Evolutionary conservation across 768 basidiomycete species (phyloP).

Genomic region (Holtermannia corniformis): DNA sequence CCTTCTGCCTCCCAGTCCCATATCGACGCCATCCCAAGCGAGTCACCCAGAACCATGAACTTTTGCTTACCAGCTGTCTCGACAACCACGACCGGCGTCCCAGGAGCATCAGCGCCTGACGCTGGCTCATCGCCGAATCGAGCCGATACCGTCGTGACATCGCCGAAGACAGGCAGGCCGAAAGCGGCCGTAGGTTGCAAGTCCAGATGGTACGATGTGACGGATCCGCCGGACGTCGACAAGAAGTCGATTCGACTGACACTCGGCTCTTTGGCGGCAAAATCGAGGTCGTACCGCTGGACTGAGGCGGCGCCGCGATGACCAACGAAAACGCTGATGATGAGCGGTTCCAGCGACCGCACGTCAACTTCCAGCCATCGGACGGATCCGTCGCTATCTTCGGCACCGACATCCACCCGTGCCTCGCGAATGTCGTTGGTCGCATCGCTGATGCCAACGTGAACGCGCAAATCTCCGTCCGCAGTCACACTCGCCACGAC

Average conservation of each 20-base stretch:
- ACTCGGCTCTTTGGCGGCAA: neutral
- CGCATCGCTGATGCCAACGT: slow-evolving; percentile 5
- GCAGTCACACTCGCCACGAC: slow-evolving; percentile 26
- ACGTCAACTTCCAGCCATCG: slow-evolving; percentile 13
- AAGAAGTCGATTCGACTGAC: neutral
- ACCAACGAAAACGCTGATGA: slow-evolving; percentile 7
- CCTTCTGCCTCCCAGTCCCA: neutral
- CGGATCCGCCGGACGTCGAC: slow-evolving; percentile 6
- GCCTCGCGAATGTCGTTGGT: slow-evolving; percentile 3
- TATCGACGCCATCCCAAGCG: neutral
- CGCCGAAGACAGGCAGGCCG: neutral
- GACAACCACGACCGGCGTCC: neutral
- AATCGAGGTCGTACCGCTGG: slow-evolving; percentile 8
- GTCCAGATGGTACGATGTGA: slow-evolving; percentile 7
- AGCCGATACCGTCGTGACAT: neutral
- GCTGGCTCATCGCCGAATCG: neutral
- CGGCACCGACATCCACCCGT: slow-evolving; percentile 21
- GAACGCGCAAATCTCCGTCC: slow-evolving; percentile 31
- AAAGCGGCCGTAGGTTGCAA: slow-evolving; percentile 12
- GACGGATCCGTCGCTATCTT: slow-evolving; percentile 15
- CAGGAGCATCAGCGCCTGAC: neutral
- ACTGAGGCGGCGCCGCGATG: neutral
- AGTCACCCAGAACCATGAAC: neutral
- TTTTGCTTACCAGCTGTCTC: neutral
- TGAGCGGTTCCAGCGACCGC: neutral